These are phyloP conservation scores for Fusarium concolor DNA, from an alignment of 2,329 filamentous ascomycete species.

Conservation along the genomic window DNA sequence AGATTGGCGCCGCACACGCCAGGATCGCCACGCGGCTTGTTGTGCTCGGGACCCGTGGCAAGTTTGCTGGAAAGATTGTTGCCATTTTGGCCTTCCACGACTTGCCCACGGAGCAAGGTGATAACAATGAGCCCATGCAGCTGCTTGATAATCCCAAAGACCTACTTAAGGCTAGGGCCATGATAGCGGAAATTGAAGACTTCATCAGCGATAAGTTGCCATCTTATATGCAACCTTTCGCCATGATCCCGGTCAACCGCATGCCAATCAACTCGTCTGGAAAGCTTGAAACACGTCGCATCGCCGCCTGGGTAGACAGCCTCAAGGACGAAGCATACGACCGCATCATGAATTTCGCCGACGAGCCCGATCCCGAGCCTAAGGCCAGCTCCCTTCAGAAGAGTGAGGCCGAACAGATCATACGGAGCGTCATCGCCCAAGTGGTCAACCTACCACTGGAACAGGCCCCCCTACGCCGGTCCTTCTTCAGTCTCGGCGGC, in stretches of 20 bases:
- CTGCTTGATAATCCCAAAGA: not conserved
- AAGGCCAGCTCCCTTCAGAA: not conserved
- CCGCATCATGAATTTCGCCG: not conserved
- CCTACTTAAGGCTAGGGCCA: not conserved
- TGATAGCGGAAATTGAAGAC: not conserved
- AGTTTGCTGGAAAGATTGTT: not conserved
- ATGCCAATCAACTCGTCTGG: not conserved
- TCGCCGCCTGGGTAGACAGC: not conserved
- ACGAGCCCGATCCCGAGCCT: not conserved
- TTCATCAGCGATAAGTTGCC: not conserved
- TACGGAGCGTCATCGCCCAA: not conserved
- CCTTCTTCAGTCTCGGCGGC: not conserved
- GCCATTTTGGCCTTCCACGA: not conserved
- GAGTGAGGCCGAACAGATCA: not conserved
- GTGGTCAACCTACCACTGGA: not conserved
- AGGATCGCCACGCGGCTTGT: not conserved
- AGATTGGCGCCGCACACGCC: conserved; percentile 4
- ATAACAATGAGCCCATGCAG: not conserved
- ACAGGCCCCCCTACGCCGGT: not conserved
- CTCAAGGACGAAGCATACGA: not conserved
- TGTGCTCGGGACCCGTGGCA: not conserved
- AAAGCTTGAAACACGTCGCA: not conserved
- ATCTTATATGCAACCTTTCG: not conserved
- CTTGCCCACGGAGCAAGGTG: not conserved
- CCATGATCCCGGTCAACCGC: not conserved